A percentile compares a stretch with the other conserved stretches of the same genome.
These are phyloP conservation scores for Gillenia trifoliata DNA, from an alignment of 306 rosid species.

Conservation along the genomic window DNA sequence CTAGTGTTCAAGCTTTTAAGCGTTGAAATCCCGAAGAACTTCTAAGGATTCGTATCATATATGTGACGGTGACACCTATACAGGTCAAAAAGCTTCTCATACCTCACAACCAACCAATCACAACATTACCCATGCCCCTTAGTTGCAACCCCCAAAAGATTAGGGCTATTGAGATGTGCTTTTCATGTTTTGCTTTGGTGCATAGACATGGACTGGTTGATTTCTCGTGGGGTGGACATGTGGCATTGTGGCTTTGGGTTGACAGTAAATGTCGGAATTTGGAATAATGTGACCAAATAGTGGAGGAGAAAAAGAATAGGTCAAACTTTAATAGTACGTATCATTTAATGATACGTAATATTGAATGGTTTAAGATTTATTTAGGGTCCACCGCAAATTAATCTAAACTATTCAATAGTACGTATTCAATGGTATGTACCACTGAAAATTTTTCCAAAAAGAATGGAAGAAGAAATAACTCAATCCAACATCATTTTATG, in stretches of 20 bases:
- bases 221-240: constrained; percentile 4
- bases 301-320: background rate
- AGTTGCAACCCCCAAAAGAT: background rate
- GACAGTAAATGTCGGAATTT: constrained; percentile 14
- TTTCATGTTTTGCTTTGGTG: background rate
- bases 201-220: background rate
- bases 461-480: background rate
- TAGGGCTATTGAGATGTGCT: background rate
- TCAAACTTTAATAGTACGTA: too few relatives aligned
- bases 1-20: background rate
- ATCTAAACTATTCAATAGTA: too few relatives aligned
- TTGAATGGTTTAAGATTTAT: too few relatives aligned
- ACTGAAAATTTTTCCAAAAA: too few relatives aligned
- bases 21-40: constrained; percentile 19
- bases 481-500: background rate
- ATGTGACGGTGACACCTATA: too few relatives aligned
- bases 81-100: constrained; percentile 7
- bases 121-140: background rate
- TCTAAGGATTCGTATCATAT: constrained; percentile 1
- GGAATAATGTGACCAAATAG: constrained; percentile 1
- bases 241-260: constrained; percentile 1
- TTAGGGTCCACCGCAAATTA: too few relatives aligned
- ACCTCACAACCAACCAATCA: background rate
- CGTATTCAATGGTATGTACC: too few relatives aligned
- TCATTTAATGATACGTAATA: too few relatives aligned